Conservation (phyloP, 2,329 filamentous ascomycete genomes). For the Diaporthe vaccinii region DNA sequence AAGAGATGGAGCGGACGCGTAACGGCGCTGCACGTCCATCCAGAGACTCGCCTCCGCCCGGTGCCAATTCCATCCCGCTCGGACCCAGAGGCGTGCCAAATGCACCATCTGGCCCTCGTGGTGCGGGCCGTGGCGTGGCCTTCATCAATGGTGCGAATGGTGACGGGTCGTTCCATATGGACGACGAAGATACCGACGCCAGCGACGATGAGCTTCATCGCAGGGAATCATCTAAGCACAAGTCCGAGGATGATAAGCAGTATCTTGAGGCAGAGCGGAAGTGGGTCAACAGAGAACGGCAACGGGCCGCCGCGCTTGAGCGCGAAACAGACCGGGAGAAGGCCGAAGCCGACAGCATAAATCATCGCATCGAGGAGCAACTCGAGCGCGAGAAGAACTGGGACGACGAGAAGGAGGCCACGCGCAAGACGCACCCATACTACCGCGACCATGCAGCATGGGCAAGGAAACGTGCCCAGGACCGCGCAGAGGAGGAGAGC, state of each 20-base stretch:
- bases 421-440: conserved; percentile 81
- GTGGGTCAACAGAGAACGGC: conserved; percentile 91
- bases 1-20: conserved; percentile 84
- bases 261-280: conserved; percentile 89
- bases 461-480: conserved; percentile 83
- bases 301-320: conserved; percentile 85
- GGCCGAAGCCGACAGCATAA: conserved; percentile 76
- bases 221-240: conserved; percentile 77
- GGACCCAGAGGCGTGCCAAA: conserved; percentile 80
- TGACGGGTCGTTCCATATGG: conserved; percentile 68
- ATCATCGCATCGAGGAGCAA: conserved; percentile 77
- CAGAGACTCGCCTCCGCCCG: conserved; percentile 78
- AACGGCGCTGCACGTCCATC: conserved; percentile 74
- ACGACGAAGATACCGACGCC: conserved; percentile 89
- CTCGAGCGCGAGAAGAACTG: conserved; percentile 77
- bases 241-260: conserved; percentile 81
- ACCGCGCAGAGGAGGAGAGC: conserved; percentile 79
- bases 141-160: conserved; percentile 83
- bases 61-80: conserved; percentile 81
- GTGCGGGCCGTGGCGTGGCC: conserved; percentile 69
- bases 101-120: conserved; percentile 76
- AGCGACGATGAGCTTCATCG: conserved; percentile 88
- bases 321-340: conserved; percentile 86
- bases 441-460: conserved; percentile 89
- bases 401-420: conserved; percentile 88